Evolutionary conservation across 768 basidiomycete genomes (phyloP).

Genomic region (Strobilomyces dryophilus): DNA sequence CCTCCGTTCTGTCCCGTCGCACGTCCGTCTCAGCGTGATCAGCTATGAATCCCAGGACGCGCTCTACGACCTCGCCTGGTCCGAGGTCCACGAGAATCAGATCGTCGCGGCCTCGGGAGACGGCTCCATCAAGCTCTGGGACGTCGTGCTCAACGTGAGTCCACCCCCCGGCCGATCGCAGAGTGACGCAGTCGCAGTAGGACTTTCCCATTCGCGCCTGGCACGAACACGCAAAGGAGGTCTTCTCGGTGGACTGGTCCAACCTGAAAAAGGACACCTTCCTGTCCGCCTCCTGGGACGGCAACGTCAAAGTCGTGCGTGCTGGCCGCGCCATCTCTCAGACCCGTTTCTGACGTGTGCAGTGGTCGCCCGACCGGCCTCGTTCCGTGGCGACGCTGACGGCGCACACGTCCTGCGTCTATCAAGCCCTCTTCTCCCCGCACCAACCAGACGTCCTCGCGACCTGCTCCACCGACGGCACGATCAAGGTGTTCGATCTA

Average conservation of each 20-base stretch:
- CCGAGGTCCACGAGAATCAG: conserved; percentile 92
- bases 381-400: conserved; percentile 78
- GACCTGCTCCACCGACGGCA: conserved; percentile 85
- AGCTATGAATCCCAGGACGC: conserved; percentile 92
- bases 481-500: conserved; percentile 78
- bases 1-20: not conserved
- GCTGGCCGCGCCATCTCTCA: not conserved
- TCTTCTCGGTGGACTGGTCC: conserved; percentile 94
- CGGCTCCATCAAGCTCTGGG: conserved; percentile 88
- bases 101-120: conserved; percentile 86
- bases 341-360: not conserved
- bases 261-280: conserved; percentile 89
- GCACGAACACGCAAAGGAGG: conserved; percentile 93
- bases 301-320: conserved; percentile 80
- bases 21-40: conserved; percentile 9
- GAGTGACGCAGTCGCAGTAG: conserved; percentile 42
- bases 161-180: conserved; percentile 14
- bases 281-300: conserved; percentile 90
- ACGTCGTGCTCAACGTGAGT: conserved; percentile 76
- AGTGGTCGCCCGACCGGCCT: conserved; percentile 88
- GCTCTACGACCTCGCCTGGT: conserved; percentile 91
- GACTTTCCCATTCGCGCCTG: conserved; percentile 86
- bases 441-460: conserved; percentile 80
- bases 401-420: conserved; percentile 82
- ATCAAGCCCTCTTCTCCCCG: conserved; percentile 89